A percentile compares a stretch with the other conserved stretches of the same genome.
Evolutionary conservation across 2,329 filamentous ascomycete species (phyloP).

Genomic region (Balansia obtecta): DNA sequence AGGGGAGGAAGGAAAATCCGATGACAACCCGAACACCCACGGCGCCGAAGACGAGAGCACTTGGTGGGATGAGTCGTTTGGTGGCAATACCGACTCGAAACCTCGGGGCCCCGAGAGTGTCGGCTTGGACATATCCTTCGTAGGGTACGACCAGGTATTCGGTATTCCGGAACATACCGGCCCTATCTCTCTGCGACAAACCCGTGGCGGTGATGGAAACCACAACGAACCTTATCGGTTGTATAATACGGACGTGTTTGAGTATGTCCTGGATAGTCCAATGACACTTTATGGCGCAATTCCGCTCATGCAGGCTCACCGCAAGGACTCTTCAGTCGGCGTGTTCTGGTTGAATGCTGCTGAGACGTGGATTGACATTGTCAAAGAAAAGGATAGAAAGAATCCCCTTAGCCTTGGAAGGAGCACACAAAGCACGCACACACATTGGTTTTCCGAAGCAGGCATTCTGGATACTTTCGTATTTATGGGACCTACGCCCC

Average conservation of each 20-base stretch:
- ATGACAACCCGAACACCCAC: slow-evolving; percentile 29
- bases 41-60: slow-evolving; percentile 66
- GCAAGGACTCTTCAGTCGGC: slow-evolving; percentile 83
- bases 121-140: slow-evolving; percentile 81
- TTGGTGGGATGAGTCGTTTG: slow-evolving; percentile 97
- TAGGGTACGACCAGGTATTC: slow-evolving; percentile 83
- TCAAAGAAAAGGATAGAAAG: slow-evolving; percentile 59
- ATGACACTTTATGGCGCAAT: slow-evolving; percentile 99
- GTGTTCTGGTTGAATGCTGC: slow-evolving; percentile 97
- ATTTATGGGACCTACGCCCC: slow-evolving; percentile 78
- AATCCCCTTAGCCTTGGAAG: slow-evolving; percentile 70
- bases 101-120: slow-evolving; percentile 91
- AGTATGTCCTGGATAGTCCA: slow-evolving; percentile 91
- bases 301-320: slow-evolving; percentile 95
- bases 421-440: slow-evolving; percentile 62
- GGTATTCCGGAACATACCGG: slow-evolving; percentile 91
- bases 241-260: slow-evolving; percentile 95
- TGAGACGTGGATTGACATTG: slow-evolving; percentile 94
- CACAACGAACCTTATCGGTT: slow-evolving; percentile 84
- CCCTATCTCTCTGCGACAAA: slow-evolving; percentile 77
- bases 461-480: slow-evolving; percentile 88
- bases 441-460: slow-evolving; percentile 93
- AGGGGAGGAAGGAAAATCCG: slow-evolving; percentile 41
- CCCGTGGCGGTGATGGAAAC: slow-evolving; percentile 74
- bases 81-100: slow-evolving; percentile 89